Evolutionary conservation across 345 rosid species (phyloP).

Genomic region (Draba incana): DNA sequence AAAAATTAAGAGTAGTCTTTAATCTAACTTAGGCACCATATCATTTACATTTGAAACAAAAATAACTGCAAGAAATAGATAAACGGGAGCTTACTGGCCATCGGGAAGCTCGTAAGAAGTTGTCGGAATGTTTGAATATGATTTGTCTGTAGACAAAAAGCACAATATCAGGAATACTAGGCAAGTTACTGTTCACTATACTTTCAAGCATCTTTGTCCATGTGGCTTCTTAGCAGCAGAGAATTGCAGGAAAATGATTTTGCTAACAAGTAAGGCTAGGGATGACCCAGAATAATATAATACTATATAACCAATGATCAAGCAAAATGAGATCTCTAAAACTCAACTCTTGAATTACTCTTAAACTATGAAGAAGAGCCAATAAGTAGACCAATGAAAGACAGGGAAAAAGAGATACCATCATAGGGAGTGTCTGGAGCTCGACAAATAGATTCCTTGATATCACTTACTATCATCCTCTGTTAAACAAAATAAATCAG

Average conservation of each 20-base stretch:
- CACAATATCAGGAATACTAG: slow-evolving; percentile 25
- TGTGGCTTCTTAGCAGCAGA: background rate
- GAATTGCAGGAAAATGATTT: background rate
- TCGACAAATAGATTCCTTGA: slow-evolving; percentile 90
- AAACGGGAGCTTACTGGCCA: slow-evolving; percentile 74
- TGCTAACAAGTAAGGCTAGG: background rate
- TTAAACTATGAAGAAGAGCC: background rate
- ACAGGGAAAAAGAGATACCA: slow-evolving; percentile 47
- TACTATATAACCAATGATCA: background rate
- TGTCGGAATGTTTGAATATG: slow-evolving; percentile 89
- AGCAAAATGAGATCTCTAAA: background rate
- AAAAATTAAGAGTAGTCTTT: background rate
- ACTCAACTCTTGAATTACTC: background rate
- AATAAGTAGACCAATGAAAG: slow-evolving; percentile 7
- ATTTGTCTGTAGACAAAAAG: slow-evolving; percentile 53
- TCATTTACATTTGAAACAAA: slow-evolving; percentile 4
- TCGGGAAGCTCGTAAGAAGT: slow-evolving; percentile 96
- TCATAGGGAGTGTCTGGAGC: slow-evolving; percentile 96
- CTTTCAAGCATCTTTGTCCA: background rate
- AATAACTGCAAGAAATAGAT: background rate
- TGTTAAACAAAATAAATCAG: slow-evolving; percentile 43
- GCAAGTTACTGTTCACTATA: background rate
- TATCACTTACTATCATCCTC: slow-evolving; percentile 89
- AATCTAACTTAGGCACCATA: background rate
- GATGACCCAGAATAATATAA: slow-evolving; percentile 3